Evolutionary conservation across 2,329 filamentous ascomycete species (phyloP).

Genomic region (Trichophyton verrucosum): DNA sequence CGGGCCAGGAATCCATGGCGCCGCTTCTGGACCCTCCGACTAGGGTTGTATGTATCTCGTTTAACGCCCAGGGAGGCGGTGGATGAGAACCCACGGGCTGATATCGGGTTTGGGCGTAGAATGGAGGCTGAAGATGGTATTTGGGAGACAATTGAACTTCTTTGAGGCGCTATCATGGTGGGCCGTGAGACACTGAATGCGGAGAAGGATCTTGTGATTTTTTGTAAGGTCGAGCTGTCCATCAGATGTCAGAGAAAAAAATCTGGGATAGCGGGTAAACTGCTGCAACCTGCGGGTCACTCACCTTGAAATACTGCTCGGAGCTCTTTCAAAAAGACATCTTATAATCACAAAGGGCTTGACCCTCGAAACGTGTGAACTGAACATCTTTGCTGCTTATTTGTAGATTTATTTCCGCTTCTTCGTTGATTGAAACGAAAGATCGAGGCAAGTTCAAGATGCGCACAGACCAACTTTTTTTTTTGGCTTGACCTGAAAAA

Average conservation of each 20-base stretch:
- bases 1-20: conserved; percentile 48
- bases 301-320: neutral
- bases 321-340: neutral
- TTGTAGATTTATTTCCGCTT: neutral
- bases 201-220: neutral
- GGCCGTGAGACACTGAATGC: conserved; percentile 11
- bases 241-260: neutral
- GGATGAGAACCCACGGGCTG: conserved; percentile 31
- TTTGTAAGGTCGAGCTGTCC: neutral
- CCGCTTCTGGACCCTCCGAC: conserved; percentile 48
- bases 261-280: neutral
- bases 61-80: conserved; percentile 31
- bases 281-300: neutral
- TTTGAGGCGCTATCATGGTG: conserved; percentile 20
- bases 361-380: neutral
- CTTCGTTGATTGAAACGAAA: neutral
- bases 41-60: conserved; percentile 48
- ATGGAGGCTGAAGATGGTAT: conserved; percentile 22
- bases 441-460: neutral
- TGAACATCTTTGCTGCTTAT: neutral
- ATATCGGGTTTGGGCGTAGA: neutral
- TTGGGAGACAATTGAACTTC: conserved; percentile 22
- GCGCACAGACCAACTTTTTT: neutral
- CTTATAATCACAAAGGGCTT: neutral
- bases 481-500: neutral